Conservation (phyloP, 164 flowering plant species). For the Euptelea pleiosperma region DNA sequence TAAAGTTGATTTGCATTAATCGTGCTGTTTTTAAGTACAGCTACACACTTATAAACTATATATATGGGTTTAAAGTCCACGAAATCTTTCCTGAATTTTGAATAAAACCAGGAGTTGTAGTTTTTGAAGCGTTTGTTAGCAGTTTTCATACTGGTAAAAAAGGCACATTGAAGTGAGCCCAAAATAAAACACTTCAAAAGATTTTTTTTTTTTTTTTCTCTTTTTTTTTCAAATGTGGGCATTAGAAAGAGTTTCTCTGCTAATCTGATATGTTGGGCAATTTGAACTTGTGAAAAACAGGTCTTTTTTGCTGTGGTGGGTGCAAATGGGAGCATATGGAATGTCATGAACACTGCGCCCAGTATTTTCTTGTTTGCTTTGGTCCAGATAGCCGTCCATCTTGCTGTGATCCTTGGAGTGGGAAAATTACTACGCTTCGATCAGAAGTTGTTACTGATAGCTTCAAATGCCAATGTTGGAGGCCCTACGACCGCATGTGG, state of each 20-base stretch:
- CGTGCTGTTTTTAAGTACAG: background rate
- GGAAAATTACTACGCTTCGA: constrained; percentile 70
- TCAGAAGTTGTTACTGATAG: constrained; percentile 60
- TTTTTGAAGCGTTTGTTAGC: too few species aligned
- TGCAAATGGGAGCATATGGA: constrained; percentile 77
- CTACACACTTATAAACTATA: too few species aligned
- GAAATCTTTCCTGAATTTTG: too few species aligned
- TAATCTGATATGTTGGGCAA: background rate
- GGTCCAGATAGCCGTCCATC: constrained; percentile 71
- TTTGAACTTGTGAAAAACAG: constrained; percentile 31
- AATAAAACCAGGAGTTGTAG: too few species aligned
- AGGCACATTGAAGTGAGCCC: too few species aligned
- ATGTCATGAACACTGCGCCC: constrained; percentile 74
- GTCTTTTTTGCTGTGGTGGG: constrained; percentile 85
- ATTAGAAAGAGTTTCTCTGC: background rate
- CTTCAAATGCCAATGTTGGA: constrained; percentile 93
- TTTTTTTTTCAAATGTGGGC: background rate
- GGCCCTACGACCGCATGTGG: constrained; percentile 97
- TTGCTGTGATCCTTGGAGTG: constrained; percentile 62
- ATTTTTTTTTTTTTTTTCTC: background rate
- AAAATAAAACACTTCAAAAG: too few species aligned
- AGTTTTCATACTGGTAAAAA: too few species aligned
- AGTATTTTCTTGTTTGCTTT: constrained; percentile 81
- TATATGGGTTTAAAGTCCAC: too few species aligned
- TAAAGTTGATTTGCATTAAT: background rate